Evolutionary conservation across 2,329 filamentous ascomycete genomes (phyloP).

Genomic region (Calonectria multiphialidica): DNA sequence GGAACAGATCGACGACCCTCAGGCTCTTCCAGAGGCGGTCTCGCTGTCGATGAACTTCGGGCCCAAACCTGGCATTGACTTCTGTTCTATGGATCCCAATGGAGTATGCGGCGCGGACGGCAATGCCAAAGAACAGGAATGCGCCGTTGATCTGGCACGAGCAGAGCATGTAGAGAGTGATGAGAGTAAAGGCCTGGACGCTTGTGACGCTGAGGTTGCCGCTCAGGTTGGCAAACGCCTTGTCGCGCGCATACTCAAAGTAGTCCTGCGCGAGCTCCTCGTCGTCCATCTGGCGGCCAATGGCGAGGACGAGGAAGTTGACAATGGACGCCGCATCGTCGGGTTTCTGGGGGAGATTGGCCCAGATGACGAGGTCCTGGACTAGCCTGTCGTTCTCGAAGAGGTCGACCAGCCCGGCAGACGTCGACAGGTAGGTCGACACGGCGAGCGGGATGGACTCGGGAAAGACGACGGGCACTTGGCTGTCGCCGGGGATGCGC

Average conservation of each 20-base stretch:
- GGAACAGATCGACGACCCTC: constrained; percentile 63
- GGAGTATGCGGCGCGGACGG: constrained; percentile 64
- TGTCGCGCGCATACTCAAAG: constrained; percentile 63
- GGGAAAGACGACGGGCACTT: constrained; percentile 44
- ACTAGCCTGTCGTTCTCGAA: constrained; percentile 57
- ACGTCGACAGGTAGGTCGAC: constrained; percentile 53
- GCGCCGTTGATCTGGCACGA: constrained; percentile 68
- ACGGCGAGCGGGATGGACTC: constrained; percentile 47
- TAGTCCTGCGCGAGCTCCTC: constrained; percentile 57
- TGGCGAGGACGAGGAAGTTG: constrained; percentile 63
- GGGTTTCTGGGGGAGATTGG: constrained; percentile 45
- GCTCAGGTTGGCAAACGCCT: constrained; percentile 58
- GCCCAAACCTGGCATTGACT: constrained; percentile 64
- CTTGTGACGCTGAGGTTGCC: constrained; percentile 62
- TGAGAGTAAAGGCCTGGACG: constrained; percentile 62
- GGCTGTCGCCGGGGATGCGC: constrained; percentile 31
- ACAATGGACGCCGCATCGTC: constrained; percentile 56
- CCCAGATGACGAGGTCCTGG: constrained; percentile 58
- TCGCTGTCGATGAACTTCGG: constrained; percentile 55
- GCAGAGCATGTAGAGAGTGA: constrained; percentile 66
- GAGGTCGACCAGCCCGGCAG: constrained; percentile 61
- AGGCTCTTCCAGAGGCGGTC: constrained; percentile 68
- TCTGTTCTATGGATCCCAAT: constrained; percentile 66
- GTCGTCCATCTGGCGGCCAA: constrained; percentile 58
- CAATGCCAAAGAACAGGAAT: constrained; percentile 66